A percentile compares a stretch with the other conserved stretches of the same genome.
These are phyloP conservation scores for Quercus suber DNA, from an alignment of 306 rosid species.

Conservation along the genomic window DNA sequence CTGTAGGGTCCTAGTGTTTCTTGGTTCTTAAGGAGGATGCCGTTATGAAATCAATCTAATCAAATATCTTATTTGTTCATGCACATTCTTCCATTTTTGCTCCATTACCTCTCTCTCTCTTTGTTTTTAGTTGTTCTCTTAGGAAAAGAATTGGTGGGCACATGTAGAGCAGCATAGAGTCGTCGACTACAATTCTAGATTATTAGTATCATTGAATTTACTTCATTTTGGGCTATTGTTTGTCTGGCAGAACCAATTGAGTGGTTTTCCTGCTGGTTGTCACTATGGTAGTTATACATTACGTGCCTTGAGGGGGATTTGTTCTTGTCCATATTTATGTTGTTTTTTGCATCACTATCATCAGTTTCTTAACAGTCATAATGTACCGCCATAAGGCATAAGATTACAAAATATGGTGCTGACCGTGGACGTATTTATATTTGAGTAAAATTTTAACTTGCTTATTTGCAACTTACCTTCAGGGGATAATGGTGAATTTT, in stretches of 20 bases:
- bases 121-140: neutral
- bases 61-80: neutral
- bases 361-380: neutral
- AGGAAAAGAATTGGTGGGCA: neutral
- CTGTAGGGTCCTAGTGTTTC: neutral
- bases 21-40: neutral
- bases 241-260: neutral
- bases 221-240: neutral
- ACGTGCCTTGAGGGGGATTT: neutral
- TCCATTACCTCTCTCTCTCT: neutral
- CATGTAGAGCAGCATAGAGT: neutral
- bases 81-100: neutral
- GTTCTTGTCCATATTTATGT: neutral
- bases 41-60: neutral
- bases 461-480: slow-evolving; percentile 30
- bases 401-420: neutral
- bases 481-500: slow-evolving; percentile 91
- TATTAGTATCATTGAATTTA: neutral
- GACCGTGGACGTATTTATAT: neutral
- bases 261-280: neutral
- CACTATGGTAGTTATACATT: neutral
- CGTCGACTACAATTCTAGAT: neutral
- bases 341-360: neutral
- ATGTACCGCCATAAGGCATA: neutral
- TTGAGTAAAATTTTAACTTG: slow-evolving; percentile 9